Conservation (phyloP, 805 yeast species). For the Lachancea kluyveri region DNA sequence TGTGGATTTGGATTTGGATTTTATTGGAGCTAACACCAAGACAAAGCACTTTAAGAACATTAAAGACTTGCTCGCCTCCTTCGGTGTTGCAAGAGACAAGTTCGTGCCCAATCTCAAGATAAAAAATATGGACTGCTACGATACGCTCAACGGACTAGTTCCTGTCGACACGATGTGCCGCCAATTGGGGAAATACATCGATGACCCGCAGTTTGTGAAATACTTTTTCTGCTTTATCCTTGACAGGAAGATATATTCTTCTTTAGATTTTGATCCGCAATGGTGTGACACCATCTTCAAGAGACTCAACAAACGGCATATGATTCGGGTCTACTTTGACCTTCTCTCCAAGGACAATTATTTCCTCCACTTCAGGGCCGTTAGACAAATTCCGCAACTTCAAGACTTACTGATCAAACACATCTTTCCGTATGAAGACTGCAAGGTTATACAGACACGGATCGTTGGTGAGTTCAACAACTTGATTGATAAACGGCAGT, state of each 20-base stretch:
- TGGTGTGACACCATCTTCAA: slow-evolving; percentile 14
- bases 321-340: slow-evolving; percentile 10
- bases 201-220: slow-evolving; percentile 7
- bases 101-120: slow-evolving; percentile 1
- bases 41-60: too few relatives aligned
- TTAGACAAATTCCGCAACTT: slow-evolving; percentile 15
- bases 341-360: slow-evolving; percentile 16
- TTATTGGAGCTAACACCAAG: not conserved
- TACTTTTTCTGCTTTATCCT: slow-evolving; percentile 19
- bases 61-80: slow-evolving; percentile 10
- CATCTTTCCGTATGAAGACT: slow-evolving; percentile 7
- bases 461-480: slow-evolving; percentile 17
- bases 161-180: slow-evolving; percentile 18
- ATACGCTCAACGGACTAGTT: slow-evolving; percentile 14
- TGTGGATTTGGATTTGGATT: slow-evolving; percentile 1
- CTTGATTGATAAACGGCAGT: slow-evolving; percentile 15
- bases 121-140: slow-evolving; percentile 8
- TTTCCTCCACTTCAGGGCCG: slow-evolving; percentile 21
- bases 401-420: slow-evolving; percentile 12
- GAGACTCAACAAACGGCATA: slow-evolving; percentile 1
- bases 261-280: slow-evolving; percentile 11
- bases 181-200: slow-evolving; percentile 7
- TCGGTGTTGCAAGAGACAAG: slow-evolving; percentile 14
- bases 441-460: slow-evolving; percentile 1
- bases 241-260: slow-evolving; percentile 25